Conservation (phyloP, 73 alveolate species). For the Uronychia binucleata region DNA sequence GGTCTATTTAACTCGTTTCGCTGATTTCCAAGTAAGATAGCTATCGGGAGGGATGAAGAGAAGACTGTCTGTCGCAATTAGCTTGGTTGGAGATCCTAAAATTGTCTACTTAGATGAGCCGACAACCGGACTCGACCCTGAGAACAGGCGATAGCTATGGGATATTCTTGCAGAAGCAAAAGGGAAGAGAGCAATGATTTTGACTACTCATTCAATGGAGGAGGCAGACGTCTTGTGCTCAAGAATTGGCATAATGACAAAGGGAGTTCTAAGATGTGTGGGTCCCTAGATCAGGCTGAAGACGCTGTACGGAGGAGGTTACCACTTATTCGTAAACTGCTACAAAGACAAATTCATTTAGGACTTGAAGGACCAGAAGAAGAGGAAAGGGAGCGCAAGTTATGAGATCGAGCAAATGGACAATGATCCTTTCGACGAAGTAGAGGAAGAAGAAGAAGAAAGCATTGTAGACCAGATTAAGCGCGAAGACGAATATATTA, state of each 20-base stretch:
- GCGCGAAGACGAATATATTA: background rate
- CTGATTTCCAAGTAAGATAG: constrained; percentile 77
- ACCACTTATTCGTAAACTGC: constrained; percentile 78
- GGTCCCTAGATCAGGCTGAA: constrained; percentile 88
- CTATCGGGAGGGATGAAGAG: constrained; percentile 98
- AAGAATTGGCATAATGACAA: constrained; percentile 92
- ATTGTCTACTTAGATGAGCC: constrained; percentile 98
- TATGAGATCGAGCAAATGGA: background rate
- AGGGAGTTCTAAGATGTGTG: constrained; percentile 89
- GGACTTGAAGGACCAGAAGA: background rate
- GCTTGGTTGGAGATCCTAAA: constrained; percentile 92
- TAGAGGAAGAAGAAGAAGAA: constrained; percentile 2
- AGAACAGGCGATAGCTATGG: constrained; percentile 96
- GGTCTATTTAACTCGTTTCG: constrained; percentile 84
- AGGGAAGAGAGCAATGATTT: constrained; percentile 90
- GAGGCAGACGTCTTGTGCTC: constrained; percentile 99
- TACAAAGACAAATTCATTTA: constrained; percentile 42
- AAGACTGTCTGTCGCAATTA: constrained; percentile 93
- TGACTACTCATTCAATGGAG: constrained; percentile 98
- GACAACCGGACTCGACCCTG: constrained; percentile 98
- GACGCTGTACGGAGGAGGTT: constrained; percentile 90
- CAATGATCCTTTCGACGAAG: background rate
- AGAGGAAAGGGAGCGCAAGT: background rate
- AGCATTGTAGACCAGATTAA: background rate
- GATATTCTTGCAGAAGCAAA: constrained; percentile 84